These are phyloP conservation scores for Suillus variegatus DNA, from an alignment of 768 basidiomycete species.

Conservation along the genomic window DNA sequence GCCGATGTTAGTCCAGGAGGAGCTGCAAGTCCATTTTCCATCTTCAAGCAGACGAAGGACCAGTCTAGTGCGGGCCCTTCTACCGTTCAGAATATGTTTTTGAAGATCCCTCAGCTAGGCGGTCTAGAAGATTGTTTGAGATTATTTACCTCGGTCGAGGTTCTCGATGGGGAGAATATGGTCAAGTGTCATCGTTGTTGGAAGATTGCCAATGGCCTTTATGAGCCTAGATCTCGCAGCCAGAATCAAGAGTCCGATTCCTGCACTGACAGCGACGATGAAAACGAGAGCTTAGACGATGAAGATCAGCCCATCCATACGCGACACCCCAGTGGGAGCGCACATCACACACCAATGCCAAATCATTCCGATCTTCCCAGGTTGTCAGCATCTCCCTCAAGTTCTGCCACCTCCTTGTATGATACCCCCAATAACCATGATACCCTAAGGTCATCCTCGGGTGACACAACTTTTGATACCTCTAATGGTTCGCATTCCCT, in stretches of 20 bases:
- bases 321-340: not conserved
- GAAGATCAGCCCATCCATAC: not conserved
- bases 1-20: slow-evolving; percentile 57
- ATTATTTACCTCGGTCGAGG: slow-evolving; percentile 92
- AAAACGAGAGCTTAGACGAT: slow-evolving; percentile 18
- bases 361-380: not conserved
- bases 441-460: slow-evolving; percentile 21
- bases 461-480: slow-evolving; percentile 24
- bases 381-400: slow-evolving; percentile 18
- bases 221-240: slow-evolving; percentile 33
- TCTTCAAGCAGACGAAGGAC: slow-evolving; percentile 45
- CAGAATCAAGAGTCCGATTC: slow-evolving; percentile 28
- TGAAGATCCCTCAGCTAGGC: slow-evolving; percentile 39
- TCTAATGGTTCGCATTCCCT: slow-evolving; percentile 19
- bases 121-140: slow-evolving; percentile 79
- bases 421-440: slow-evolving; percentile 30
- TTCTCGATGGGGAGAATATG: slow-evolving; percentile 91
- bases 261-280: slow-evolving; percentile 35
- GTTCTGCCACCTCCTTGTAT: slow-evolving; percentile 42
- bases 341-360: not conserved
- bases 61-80: slow-evolving; percentile 17
- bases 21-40: slow-evolving; percentile 46
- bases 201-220: slow-evolving; percentile 80
- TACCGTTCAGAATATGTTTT: slow-evolving; percentile 27
- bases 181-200: slow-evolving; percentile 94